Percentiles rank a stretch among this genome's conserved stretches.
Evolutionary conservation across 495 filamentous ascomycete species (phyloP).

Genomic region (Penicillium samsonianum): DNA sequence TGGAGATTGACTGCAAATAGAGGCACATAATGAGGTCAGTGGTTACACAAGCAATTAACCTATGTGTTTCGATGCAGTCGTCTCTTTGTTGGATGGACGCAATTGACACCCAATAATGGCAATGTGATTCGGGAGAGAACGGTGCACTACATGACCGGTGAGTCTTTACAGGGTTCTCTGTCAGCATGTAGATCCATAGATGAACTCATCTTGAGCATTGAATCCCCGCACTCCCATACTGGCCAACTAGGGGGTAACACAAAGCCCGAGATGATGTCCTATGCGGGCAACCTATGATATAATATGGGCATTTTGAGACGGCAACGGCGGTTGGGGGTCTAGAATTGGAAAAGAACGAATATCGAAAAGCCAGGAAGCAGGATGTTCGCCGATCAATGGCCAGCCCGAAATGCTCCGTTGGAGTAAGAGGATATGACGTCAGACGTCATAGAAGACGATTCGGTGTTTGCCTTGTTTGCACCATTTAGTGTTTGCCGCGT

Average conservation of each 20-base stretch:
- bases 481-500: background rate
- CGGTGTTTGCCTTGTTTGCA: conserved; percentile 1
- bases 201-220: conserved; percentile 22
- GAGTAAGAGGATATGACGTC: conserved; percentile 23
- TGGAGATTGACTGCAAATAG: background rate
- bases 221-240: conserved; percentile 3
- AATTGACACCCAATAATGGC: background rate
- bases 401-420: conserved; percentile 16
- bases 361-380: background rate
- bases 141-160: conserved; percentile 27
- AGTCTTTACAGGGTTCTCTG: conserved; percentile 18
- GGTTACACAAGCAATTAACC: conserved; percentile 2
- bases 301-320: background rate
- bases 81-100: background rate
- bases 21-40: background rate
- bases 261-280: conserved; percentile 8
- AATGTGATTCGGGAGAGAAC: conserved; percentile 25
- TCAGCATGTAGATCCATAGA: conserved; percentile 3
- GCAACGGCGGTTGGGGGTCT: conserved; percentile 17
- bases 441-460: conserved; percentile 26
- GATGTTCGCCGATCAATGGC: conserved; percentile 20
- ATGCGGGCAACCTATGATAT: conserved; percentile 3
- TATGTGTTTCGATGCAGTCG: conserved; percentile 2
- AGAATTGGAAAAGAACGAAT: conserved; percentile 15
- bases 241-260: conserved; percentile 1